These are phyloP conservation scores for Rhodotorula sphaerocarpa DNA, from an alignment of 768 basidiomycete species.

Conservation along the genomic window DNA sequence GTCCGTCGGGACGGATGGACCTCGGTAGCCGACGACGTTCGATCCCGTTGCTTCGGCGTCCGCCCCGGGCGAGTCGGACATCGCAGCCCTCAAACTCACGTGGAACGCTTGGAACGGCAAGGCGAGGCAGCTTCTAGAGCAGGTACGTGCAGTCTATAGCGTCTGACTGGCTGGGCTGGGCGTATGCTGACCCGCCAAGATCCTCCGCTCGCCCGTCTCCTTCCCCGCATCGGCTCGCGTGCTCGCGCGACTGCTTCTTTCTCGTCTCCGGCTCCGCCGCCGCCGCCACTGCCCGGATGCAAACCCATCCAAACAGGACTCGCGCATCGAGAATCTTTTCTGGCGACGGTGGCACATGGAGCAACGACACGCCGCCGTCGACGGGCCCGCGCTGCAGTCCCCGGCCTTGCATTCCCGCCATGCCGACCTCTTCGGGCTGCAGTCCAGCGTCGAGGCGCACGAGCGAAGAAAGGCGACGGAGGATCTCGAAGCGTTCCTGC, in stretches of 20 bases:
- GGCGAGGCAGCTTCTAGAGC: slow-evolving; percentile 9
- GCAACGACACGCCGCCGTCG: slow-evolving; percentile 2
- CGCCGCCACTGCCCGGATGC: neutral
- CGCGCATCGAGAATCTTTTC: slow-evolving; percentile 31
- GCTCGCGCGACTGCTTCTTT: neutral
- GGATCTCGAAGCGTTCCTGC: slow-evolving; percentile 26
- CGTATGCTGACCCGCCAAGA: no score
- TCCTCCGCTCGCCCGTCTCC: neutral
- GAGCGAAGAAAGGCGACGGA: slow-evolving; percentile 15
- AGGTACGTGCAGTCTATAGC: neutral
- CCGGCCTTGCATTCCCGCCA: neutral
- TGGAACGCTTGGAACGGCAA: slow-evolving; percentile 29
- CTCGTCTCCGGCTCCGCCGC: neutral
- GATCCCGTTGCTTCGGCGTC: slow-evolving; percentile 10
- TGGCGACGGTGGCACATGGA: slow-evolving; percentile 34
- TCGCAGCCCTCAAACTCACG: neutral
- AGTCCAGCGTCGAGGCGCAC: slow-evolving; percentile 5
- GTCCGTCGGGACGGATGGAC: neutral
- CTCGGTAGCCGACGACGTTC: slow-evolving; percentile 8
- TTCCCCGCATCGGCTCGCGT: neutral
- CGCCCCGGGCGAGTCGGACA: neutral
- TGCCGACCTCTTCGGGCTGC: slow-evolving; percentile 3
- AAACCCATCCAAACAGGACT: no score
- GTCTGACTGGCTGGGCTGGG: no score
- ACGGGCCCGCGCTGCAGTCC: no score